Evolutionary conservation across 83 land plant genomes (phyloP), one percentile per base, ranked within the genome.

Genomic region (Isoetes engelmannii): DNA sequence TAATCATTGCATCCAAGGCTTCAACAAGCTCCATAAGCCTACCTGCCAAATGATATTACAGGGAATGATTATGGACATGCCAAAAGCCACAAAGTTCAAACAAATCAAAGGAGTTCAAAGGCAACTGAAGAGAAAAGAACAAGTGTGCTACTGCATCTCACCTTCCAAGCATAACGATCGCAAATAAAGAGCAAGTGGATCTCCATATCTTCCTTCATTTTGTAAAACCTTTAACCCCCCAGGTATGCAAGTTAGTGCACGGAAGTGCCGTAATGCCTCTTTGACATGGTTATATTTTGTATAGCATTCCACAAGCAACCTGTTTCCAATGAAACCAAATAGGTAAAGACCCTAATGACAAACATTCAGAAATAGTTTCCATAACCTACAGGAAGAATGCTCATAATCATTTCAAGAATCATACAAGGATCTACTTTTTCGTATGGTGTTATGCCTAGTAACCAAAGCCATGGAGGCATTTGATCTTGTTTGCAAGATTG

Each of bases 261-360:
- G 97, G 69, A 96, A 96, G 75, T 96, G 97, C 4, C 99, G 84
- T 19, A 96, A 80, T 20, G 99, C 97, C 81, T 96, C 99, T 55
- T 69, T 61, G 47, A 83, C 54, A 45, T 76, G 80, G 74, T 86
- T 83, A 67, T 88, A 96, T 72, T 92, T 96, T 51, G 91, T 83
- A 62, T 85, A 89, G 72, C 95, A 88, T 78, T 96, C 99, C 43
- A 96, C 89, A 66, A 91, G 68, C 46, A 92, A 68, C 82, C 99
- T 87, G 82, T 55, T 28, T 28, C 37, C 37, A 28, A 28, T 28
- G 37, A 28, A 28, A 28, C 37, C 0, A 28, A 28, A 28, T 28
- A 28, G 1, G 37, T 28, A 28, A 28, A 28, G 37, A 28, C 37
- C 2, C 37, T 28, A 28, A 28, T 28, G 2, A 28, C 0, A 28